Evolutionary conservation across 768 basidiomycete species (phyloP), one percentile per base, ranked within the genome.

Genomic region (Macrolepiota dolichaula): DNA sequence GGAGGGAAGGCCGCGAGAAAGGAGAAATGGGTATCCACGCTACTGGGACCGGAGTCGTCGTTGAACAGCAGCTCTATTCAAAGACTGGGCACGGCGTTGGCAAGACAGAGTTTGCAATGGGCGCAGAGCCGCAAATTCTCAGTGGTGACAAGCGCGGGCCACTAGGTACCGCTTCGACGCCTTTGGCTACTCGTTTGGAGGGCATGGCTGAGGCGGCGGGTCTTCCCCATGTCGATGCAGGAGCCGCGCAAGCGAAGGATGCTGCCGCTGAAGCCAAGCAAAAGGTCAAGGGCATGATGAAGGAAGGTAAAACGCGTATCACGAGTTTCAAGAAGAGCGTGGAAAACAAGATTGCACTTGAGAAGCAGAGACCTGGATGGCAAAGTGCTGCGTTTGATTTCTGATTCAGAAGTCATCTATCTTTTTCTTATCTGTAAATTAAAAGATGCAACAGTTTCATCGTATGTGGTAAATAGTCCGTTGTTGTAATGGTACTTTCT

Each of bases 111-210:
- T 81, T 91, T 51, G 89, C 88, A 0, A 73, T 91, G 74, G 89
- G 89, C 1, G 86, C 81, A 4, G 88, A 88, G 71, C 89, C 89
- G 37, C 89, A 91, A 76, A 83, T 91, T 35, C 70, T 91, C 29
- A 72, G 81, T 27, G 85, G 87, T 0, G 81, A 85, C 63, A 89
- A 91, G 77, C 79, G 75, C 2, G 89, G 89, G 0, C 89, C 89
- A 0, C 66, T 85, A 37, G 89, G 85, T 2, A 84, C 76, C 1
- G 77, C 77, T 3, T 77, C 84, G 2, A 80, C 77, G 64, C 69
- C 70, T 11, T 50, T 83, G 1, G 69, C 62, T 47, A 74, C 83
- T 55, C 76, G 72, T 3, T 61, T 77, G 15, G 63, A 66, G 57
- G 67, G 78, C 4, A 69, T 66, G 0, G 75, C 72, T 9, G 64